Conservation (phyloP, 2,329 filamentous ascomycete species). For the Cryphonectria naterciae region DNA sequence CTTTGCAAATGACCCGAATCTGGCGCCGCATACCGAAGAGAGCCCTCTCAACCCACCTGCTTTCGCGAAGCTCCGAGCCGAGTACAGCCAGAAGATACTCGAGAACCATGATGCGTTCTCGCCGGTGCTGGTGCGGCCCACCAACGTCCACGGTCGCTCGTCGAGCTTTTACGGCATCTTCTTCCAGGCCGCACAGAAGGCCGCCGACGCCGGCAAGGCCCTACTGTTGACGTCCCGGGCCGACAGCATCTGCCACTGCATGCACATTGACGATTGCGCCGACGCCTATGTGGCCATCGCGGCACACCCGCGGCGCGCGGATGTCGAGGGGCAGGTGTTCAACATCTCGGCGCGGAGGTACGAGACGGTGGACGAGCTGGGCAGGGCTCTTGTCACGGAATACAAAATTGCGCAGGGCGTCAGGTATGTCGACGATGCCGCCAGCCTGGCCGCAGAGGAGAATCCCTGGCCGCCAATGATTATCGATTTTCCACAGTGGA, state of each 20-base stretch:
- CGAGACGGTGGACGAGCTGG: conserved; percentile 48
- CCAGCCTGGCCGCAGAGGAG: not conserved
- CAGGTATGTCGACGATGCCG: conserved; percentile 34
- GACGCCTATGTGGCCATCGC: conserved; percentile 53
- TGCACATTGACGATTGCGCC: conserved; percentile 55
- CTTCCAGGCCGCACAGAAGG: conserved; percentile 40
- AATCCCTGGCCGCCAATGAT: conserved; percentile 32
- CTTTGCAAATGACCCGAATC: conserved; percentile 40
- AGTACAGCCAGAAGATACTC: conserved; percentile 42
- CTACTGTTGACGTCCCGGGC: conserved; percentile 39
- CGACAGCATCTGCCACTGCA: conserved; percentile 48
- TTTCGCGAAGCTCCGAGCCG: conserved; percentile 38
- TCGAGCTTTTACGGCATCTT: conserved; percentile 49
- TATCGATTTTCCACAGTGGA: conserved; percentile 48
- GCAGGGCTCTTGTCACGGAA: conserved; percentile 43
- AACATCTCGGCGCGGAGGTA: conserved; percentile 51
- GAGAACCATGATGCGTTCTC: conserved; percentile 46
- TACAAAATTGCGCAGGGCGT: conserved; percentile 43
- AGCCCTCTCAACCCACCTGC: conserved; percentile 42
- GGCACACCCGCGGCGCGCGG: conserved; percentile 37
- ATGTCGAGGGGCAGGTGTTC: conserved; percentile 45
- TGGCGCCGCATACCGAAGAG: conserved; percentile 48
- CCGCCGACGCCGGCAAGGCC: conserved; percentile 20
- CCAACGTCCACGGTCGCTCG: conserved; percentile 50
- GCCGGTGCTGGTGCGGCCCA: conserved; percentile 49